Conservation (phyloP, 148 eudicot species). For the Vaccinium vitisidaea region DNA sequence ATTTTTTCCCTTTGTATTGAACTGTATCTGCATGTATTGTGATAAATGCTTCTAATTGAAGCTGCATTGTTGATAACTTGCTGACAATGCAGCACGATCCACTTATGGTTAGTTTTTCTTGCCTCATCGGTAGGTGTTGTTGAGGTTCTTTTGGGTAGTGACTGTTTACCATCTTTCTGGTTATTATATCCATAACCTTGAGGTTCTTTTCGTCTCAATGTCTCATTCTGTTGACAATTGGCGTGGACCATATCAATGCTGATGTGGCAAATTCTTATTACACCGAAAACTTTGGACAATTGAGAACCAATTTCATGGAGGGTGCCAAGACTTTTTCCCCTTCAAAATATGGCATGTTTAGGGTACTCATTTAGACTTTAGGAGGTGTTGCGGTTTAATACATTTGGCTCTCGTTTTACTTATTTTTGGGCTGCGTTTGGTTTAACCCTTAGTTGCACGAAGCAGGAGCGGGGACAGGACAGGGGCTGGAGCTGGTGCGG, state of each 20-base stretch:
- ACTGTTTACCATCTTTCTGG: neutral
- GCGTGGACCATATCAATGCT: neutral
- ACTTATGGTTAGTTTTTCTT: neutral
- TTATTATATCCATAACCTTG: neutral
- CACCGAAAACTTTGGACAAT: neutral
- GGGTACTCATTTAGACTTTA: neutral
- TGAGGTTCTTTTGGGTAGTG: neutral
- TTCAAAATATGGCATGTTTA: neutral
- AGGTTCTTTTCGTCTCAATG: neutral
- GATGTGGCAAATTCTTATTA: neutral
- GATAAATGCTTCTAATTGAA: constrained; percentile 3
- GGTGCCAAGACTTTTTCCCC: neutral
- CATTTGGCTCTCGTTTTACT: no score
- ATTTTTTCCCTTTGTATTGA: neutral
- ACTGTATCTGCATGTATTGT: neutral
- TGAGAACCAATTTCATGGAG: neutral
- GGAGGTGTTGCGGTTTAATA: no score
- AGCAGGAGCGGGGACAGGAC: no score
- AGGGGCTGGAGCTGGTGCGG: no score
- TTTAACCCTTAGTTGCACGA: neutral
- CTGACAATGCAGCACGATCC: neutral
- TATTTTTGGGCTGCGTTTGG: neutral
- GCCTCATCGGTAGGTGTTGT: neutral
- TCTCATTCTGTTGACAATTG: neutral
- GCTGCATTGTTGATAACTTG: neutral